Evolutionary conservation across 441 rosid genomes (phyloP), one percentile per base, ranked within the genome.

Genomic region (Arabidopsis hybrid): DNA sequence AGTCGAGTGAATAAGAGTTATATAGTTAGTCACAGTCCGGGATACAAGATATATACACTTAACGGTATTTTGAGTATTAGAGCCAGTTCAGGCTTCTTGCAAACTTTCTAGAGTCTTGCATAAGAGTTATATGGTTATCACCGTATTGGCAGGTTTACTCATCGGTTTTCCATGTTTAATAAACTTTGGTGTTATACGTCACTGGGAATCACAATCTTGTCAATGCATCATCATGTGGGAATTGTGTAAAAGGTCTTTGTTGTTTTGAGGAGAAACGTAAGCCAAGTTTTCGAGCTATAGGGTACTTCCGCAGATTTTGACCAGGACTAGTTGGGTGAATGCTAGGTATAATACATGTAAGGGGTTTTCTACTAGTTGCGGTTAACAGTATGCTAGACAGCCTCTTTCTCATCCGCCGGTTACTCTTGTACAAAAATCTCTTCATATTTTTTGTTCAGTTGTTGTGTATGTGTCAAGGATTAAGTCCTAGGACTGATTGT

Each of bases 61-160:
- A n/a, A 62, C 21, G 10, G 14, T 17, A 18, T 60, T 36, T 39
- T 14, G 29, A 18, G 39, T 14, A 8, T 16, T 8, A 12, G 36
- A 26, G 10, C 43, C 26, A 57, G 4, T 18, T 4, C 6, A 38
- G 8, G 64, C 10, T 29, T 39, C 16, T 34, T 26, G 31, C 47
- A 21, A 56, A 21, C 40, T 65, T 55, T 39, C 9, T 36, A 2
- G 31, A 59, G 55, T 59, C 10, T 43, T 66, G 63, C 16, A 53
- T 45, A 61, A 61, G 50, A 75, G 74, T 46, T 55, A 61, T 38
- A 69, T 52, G 45, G 16, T 53, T 53, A 36, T 69, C 51, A 36
- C 43, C 26, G n/a, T 69, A 62, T 62, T 45, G 45, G 58, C 65
- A 75, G 70, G 79, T 75, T 67, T 34, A 60, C 47, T 67, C 45